phyloP scores from a whole-genome alignment of 768 basidiomycete species.

The Xerocomus brunneocitrinus region DNA sequence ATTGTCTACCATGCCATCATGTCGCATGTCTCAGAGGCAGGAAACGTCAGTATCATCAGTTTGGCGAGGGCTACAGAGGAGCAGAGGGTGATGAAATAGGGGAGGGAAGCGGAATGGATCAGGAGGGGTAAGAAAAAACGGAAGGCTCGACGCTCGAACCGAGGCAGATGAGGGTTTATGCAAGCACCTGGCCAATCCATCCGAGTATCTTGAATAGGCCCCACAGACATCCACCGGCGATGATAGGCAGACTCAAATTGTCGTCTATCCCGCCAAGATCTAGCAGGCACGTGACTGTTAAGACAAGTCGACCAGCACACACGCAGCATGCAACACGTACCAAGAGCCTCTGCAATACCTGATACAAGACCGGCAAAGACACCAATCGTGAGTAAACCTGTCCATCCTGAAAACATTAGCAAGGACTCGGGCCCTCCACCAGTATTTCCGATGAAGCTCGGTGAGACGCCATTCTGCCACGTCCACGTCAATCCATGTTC shows the following conservation, averaged over 20 bases:
- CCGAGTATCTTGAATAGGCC: slow-evolving; percentile 43
- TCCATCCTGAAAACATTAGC: slow-evolving; percentile 22
- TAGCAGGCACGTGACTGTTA: slow-evolving; percentile 26
- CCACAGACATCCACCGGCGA: slow-evolving; percentile 73
- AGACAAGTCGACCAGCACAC: slow-evolving; percentile 1
- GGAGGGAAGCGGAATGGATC: not conserved
- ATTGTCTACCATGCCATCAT: not conserved
- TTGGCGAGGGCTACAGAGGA: not conserved
- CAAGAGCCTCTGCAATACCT: slow-evolving; percentile 85
- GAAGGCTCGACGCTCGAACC: not conserved
- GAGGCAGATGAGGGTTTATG: slow-evolving; percentile 1
- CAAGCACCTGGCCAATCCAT: slow-evolving; percentile 27
- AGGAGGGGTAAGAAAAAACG: not conserved
- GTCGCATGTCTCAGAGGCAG: not conserved
- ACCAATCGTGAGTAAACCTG: slow-evolving; percentile 53
- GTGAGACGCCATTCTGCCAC: slow-evolving; percentile 47
- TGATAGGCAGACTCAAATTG: slow-evolving; percentile 84
- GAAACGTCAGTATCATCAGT: not conserved
- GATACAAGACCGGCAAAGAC: slow-evolving; percentile 71
- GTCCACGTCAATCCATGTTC: slow-evolving; percentile 47
- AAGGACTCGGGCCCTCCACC: not conserved
- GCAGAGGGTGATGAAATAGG: not conserved
- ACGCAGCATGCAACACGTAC: slow-evolving; percentile 41
- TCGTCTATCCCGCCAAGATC: slow-evolving; percentile 85
- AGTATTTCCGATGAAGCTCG: slow-evolving; percentile 18